These are phyloP conservation scores for Debaryomycetaceae sp. DNA, from an alignment of 1,139 yeast species.

Conservation along the genomic window DNA sequence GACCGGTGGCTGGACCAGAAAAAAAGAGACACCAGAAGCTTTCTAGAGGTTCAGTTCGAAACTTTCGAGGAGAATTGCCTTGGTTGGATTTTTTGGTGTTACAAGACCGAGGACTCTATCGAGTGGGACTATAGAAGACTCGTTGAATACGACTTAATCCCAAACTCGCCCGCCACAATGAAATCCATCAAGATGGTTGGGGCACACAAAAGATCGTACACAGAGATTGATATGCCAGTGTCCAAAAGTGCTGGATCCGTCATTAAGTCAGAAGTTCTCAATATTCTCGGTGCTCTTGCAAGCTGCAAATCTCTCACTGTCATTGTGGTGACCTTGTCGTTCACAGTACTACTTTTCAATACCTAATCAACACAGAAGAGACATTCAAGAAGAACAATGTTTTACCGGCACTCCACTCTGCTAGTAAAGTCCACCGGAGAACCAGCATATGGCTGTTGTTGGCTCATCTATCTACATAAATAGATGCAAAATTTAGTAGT, in stretches of 20 bases:
- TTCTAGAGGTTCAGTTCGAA: slow-evolving; percentile 18
- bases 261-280: background rate
- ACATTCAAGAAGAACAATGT: no score
- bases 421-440: no score
- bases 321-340: background rate
- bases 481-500: background rate
- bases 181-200: background rate
- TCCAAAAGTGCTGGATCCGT: background rate
- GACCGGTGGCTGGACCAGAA: slow-evolving; percentile 12
- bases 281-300: background rate
- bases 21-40: slow-evolving; percentile 14
- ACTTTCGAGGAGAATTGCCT: slow-evolving; percentile 11
- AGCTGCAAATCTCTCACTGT: background rate
- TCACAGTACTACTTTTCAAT: background rate
- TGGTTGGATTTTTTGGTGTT: slow-evolving; percentile 28
- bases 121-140: slow-evolving; percentile 19
- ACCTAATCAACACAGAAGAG: background rate
- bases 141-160: slow-evolving; percentile 3
- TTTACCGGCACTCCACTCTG: no score
- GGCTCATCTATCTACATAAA: no score
- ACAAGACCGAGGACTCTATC: slow-evolving; percentile 19
- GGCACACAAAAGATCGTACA: background rate
- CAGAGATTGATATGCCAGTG: background rate
- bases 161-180: background rate
- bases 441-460: no score